These are phyloP conservation scores for Vigna angularis DNA, from an alignment of 306 rosid species.

Conservation along the genomic window DNA sequence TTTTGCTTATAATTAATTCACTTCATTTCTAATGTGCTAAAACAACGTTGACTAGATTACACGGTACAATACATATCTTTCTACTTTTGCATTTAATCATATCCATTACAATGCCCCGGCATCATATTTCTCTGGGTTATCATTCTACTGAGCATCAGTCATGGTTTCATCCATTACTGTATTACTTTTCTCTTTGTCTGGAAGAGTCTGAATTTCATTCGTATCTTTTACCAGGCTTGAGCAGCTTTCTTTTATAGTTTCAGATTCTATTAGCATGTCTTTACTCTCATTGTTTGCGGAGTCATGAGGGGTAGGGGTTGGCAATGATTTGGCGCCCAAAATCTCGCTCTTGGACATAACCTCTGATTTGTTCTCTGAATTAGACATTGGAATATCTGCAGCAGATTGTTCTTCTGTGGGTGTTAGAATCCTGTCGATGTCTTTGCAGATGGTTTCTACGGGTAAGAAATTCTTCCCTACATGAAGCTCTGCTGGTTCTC, in stretches of 20 bases:
- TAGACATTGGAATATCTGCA: constrained; percentile 31
- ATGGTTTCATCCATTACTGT: constrained; percentile 43
- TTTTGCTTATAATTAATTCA: constrained; percentile 11
- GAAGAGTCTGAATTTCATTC: constrained; percentile 40
- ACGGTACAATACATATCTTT: constrained; percentile 39
- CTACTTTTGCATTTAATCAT: constrained; percentile 49
- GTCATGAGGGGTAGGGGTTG: constrained; percentile 36
- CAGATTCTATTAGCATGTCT: constrained; percentile 45
- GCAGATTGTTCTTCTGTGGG: constrained; percentile 43
- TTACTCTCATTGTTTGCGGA: constrained; percentile 40
- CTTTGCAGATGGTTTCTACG: constrained; percentile 62
- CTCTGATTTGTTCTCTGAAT: constrained; percentile 43
- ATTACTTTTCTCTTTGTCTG: constrained; percentile 23
- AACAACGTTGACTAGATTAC: constrained; percentile 28
- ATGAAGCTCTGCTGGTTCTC: constrained; percentile 45
- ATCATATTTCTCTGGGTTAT: constrained; percentile 45
- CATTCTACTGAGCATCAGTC: constrained; percentile 41
- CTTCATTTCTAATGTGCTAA: constrained; percentile 27
- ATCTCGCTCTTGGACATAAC: constrained; percentile 32
- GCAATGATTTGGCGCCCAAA: constrained; percentile 39
- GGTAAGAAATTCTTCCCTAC: constrained; percentile 47
- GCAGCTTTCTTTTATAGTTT: constrained; percentile 49
- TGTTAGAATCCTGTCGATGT: constrained; percentile 61
- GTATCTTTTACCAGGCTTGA: constrained; percentile 33
- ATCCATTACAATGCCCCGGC: constrained; percentile 52